Evolutionary conservation across 176 grass and related monocot species (phyloP).

Genomic region (Triticum monococcum): DNA sequence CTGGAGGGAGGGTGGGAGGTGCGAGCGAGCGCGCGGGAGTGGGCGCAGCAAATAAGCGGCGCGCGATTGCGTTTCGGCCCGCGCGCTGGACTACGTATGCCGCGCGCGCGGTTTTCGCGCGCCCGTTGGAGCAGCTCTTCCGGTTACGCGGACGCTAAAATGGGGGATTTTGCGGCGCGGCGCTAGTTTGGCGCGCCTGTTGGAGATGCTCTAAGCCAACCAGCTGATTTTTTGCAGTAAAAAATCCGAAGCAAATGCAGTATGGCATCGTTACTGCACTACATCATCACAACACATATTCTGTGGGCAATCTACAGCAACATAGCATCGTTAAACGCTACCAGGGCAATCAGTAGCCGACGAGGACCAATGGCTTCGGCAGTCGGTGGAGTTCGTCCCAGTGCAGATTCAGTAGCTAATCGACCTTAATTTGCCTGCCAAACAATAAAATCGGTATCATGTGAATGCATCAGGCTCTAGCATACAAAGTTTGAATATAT

Average conservation of each 20-base stretch:
- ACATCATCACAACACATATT: background rate
- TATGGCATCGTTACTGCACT: background rate
- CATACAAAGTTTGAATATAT: background rate
- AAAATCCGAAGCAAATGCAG: background rate
- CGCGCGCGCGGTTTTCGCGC: no score
- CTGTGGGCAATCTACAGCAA: background rate
- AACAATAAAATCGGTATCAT: background rate
- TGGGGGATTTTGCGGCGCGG: no score
- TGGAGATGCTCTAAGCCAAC: no score
- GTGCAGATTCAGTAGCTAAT: background rate
- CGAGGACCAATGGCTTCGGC: background rate
- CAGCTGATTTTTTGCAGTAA: background rate
- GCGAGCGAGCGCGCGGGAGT: no score
- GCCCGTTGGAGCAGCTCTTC: no score
- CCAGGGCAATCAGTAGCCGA: background rate
- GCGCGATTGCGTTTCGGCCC: no score
- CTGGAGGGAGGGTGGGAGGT: no score
- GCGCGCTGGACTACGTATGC: no score
- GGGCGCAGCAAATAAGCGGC: no score
- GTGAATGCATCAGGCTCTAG: background rate
- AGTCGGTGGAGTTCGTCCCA: background rate
- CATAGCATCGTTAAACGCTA: background rate
- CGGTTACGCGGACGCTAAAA: no score
- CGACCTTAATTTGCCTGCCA: slow-evolving; percentile 5
- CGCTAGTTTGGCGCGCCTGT: no score